Conservation (phyloP, 1,139 yeast genomes). For the Yarrowia galli region DNA sequence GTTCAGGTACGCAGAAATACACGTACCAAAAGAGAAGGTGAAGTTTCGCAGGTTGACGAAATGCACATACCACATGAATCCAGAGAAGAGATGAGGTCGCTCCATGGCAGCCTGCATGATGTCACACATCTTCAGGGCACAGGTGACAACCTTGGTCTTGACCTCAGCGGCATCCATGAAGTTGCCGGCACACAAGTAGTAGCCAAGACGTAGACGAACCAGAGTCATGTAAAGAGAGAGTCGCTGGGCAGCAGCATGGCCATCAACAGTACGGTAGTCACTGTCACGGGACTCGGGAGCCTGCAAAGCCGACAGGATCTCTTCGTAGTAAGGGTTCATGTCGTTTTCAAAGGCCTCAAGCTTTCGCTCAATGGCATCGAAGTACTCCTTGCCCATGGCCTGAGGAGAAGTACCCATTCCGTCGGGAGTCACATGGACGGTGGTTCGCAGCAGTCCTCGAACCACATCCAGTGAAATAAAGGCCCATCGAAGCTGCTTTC, state of each 20-base stretch:
- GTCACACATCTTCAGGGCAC: constrained; percentile 36
- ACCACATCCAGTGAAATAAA: constrained; percentile 35
- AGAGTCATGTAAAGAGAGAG: constrained; percentile 35
- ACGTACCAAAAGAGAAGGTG: constrained; percentile 33
- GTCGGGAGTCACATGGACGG: constrained; percentile 33
- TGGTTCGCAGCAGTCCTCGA: constrained; percentile 36
- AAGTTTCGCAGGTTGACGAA: constrained; percentile 33
- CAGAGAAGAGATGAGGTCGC: constrained; percentile 38
- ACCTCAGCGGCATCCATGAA: constrained; percentile 32
- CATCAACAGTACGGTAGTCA: constrained; percentile 32
- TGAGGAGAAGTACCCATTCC: constrained; percentile 25
- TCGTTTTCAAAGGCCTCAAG: constrained; percentile 33
- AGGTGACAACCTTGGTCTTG: constrained; percentile 34
- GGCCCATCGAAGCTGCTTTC: constrained; percentile 38
- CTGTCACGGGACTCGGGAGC: constrained; percentile 31
- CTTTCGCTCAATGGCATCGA: constrained; percentile 28
- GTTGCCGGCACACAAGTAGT: constrained; percentile 38
- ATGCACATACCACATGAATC: constrained; percentile 38
- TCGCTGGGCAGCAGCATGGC: constrained; percentile 37
- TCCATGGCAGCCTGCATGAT: constrained; percentile 37
- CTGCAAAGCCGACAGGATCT: constrained; percentile 30
- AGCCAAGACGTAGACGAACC: constrained; percentile 27
- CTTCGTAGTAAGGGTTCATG: constrained; percentile 37
- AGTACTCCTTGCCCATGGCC: constrained; percentile 31
- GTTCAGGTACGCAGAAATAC: constrained; percentile 32